A percentile compares a stretch with the other conserved stretches of the same genome.
Evolutionary conservation across 2,329 filamentous ascomycete genomes (phyloP).

Genomic region (Blastomyces gilchristii): DNA sequence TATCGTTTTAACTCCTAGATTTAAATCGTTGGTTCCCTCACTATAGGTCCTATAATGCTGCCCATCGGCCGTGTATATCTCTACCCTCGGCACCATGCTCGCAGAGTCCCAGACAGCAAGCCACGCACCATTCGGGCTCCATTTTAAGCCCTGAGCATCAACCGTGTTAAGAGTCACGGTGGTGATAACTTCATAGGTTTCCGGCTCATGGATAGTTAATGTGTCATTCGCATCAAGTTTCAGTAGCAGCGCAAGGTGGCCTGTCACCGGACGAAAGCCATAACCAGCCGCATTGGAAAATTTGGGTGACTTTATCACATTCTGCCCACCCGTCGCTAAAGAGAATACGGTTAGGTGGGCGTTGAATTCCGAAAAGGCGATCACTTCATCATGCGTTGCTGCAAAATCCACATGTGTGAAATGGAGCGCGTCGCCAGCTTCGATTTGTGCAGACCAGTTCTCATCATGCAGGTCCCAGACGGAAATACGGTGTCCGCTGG

Average conservation of each 20-base stretch:
- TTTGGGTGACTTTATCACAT: constrained; percentile 33
- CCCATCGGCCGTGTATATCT: constrained; percentile 51
- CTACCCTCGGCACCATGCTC: constrained; percentile 40
- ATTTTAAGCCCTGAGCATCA: constrained; percentile 49
- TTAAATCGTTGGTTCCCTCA: constrained; percentile 32
- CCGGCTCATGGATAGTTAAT: constrained; percentile 30
- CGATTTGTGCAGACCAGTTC: constrained; percentile 32
- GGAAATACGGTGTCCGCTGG: constrained; percentile 27
- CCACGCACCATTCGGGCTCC: constrained; percentile 52
- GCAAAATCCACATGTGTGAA: constrained; percentile 31
- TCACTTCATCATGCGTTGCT: constrained; percentile 27
- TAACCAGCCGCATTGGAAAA: constrained; percentile 28
- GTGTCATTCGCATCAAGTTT: constrained; percentile 32
- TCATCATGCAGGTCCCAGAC: constrained; percentile 31
- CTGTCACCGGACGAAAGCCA: constrained; percentile 32
- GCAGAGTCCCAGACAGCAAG: constrained; percentile 48
- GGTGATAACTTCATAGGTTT: constrained; percentile 27
- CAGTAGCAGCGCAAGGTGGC: constrained; percentile 31
- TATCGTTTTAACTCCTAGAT: constrained; percentile 43
- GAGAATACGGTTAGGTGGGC: constrained; percentile 30
- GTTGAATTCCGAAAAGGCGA: constrained; percentile 33
- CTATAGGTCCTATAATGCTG: constrained; percentile 47
- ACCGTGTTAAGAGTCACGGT: constrained; percentile 37
- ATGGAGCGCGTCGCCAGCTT: constrained; percentile 28
- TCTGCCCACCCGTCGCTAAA: constrained; percentile 27